Conservation (phyloP, 495 filamentous ascomycete genomes). For the Hypoxylon subgilvum region DNA sequence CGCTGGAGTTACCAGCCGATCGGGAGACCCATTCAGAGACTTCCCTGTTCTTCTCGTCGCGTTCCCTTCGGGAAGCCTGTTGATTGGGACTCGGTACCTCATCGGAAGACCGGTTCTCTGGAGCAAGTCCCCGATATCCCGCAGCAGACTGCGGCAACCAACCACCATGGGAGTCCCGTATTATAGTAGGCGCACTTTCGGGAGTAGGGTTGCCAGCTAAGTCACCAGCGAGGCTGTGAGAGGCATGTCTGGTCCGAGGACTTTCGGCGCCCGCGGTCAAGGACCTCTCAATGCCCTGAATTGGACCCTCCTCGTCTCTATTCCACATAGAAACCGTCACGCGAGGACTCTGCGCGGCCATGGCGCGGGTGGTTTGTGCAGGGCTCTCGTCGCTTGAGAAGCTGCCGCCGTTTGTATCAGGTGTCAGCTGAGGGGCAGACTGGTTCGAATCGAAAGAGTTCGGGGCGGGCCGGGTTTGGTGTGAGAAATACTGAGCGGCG, state of each 20-base stretch:
- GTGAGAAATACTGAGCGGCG: slow-evolving; percentile 8
- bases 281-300: slow-evolving; percentile 40
- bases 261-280: slow-evolving; percentile 26
- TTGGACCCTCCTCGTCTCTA: slow-evolving; percentile 39
- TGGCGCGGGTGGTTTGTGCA: slow-evolving; percentile 43
- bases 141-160: slow-evolving; percentile 47
- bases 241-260: slow-evolving; percentile 22
- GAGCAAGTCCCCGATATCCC: slow-evolving; percentile 52
- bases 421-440: slow-evolving; percentile 50
- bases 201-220: slow-evolving; percentile 24
- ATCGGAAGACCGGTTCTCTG: slow-evolving; percentile 44
- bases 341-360: slow-evolving; percentile 53
- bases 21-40: slow-evolving; percentile 51
- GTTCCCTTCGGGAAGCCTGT: slow-evolving; percentile 40
- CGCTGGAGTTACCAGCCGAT: slow-evolving; percentile 18
- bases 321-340: slow-evolving; percentile 59
- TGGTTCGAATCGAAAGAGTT: slow-evolving; percentile 40
- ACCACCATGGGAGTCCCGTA: slow-evolving; percentile 46
- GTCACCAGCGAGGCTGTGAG: slow-evolving; percentile 36
- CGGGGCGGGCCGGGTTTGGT: slow-evolving; percentile 33
- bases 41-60: slow-evolving; percentile 48
- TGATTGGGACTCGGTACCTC: slow-evolving; percentile 53
- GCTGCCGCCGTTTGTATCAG: slow-evolving; percentile 53
- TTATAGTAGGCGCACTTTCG: slow-evolving; percentile 9
- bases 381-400: slow-evolving; percentile 56